Percentiles rank a stretch among this genome's conserved stretches.
phyloP scores from a whole-genome alignment of 495 filamentous ascomycete genomes.

The Aspergillus bertholletiae region DNA sequence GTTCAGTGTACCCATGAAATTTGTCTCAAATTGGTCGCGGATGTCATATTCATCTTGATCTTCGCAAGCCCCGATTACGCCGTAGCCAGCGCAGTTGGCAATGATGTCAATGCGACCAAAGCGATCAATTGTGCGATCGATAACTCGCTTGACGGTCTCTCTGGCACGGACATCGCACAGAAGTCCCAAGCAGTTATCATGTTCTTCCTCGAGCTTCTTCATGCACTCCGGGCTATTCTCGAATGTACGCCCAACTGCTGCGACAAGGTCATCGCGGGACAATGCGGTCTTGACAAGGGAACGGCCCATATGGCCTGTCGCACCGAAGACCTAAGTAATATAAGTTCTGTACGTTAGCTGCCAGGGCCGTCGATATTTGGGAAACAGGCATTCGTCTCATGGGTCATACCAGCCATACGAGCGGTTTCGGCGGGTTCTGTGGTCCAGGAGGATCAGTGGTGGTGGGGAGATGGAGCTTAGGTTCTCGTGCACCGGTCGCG shows the following conservation, averaged over 20 bases:
- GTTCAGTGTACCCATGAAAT: constrained; percentile 90
- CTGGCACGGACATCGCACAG: constrained; percentile 87
- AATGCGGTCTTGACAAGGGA: constrained; percentile 80
- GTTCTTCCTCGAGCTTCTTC: constrained; percentile 48
- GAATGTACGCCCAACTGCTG: constrained; percentile 80
- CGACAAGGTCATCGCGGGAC: constrained; percentile 80
- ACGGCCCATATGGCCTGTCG: constrained; percentile 93
- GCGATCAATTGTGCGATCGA: constrained; percentile 61
- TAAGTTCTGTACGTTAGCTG: background rate
- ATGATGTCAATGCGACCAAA: constrained; percentile 87
- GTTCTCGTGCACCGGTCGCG: constrained; percentile 28
- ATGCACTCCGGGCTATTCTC: constrained; percentile 74
- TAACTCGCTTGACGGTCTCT: constrained; percentile 68
- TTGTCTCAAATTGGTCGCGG: constrained; percentile 94
- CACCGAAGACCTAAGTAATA: constrained; percentile 79
- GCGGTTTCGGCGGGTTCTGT: constrained; percentile 64
- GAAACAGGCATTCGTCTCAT: too few species aligned
- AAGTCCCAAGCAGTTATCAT: constrained; percentile 66
- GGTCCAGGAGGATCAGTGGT: constrained; percentile 79
- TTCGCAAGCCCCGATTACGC: constrained; percentile 92
- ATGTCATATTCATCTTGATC: constrained; percentile 95
- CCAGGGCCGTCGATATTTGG: too few species aligned
- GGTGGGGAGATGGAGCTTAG: constrained; percentile 59
- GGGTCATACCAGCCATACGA: constrained; percentile 73
- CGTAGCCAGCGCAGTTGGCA: constrained; percentile 87